Conservation (phyloP, 1,139 yeast species). For the Yueomyces sp. region DNA sequence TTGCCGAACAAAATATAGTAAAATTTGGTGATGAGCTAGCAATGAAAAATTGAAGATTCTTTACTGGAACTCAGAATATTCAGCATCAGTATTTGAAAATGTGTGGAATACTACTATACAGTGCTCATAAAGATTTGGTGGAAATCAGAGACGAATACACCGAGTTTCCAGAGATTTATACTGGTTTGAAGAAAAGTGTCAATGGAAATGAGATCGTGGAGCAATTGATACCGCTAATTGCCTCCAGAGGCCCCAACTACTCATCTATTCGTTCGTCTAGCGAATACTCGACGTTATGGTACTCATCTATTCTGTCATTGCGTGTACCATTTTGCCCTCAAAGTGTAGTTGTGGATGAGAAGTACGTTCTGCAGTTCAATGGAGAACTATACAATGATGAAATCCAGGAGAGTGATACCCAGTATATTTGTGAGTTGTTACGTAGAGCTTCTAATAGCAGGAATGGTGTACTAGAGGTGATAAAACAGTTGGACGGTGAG, state of each 20-base stretch:
- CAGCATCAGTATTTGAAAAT: too few species aligned
- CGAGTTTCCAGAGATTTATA: neutral
- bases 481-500: conserved; percentile 56
- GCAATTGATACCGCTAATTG: conserved; percentile 30
- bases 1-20: too few species aligned
- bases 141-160: too few species aligned
- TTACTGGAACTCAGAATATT: too few species aligned
- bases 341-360: conserved; percentile 34
- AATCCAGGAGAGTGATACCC: conserved; percentile 41
- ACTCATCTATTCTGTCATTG: conserved; percentile 61
- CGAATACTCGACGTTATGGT: conserved; percentile 17
- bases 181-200: too few species aligned
- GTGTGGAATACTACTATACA: too few species aligned
- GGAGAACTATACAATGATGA: conserved; percentile 72
- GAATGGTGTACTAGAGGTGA: conserved; percentile 24
- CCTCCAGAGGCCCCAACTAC: conserved; percentile 46
- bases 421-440: conserved; percentile 26
- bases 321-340: conserved; percentile 69
- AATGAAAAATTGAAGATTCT: too few species aligned
- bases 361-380: conserved; percentile 54
- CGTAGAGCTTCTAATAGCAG: conserved; percentile 6
- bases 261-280: conserved; percentile 15
- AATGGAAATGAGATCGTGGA: neutral
- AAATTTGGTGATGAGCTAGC: too few species aligned
- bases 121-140: too few species aligned